Evolutionary conservation across 2,329 filamentous ascomycete species (phyloP), one percentile per base, ranked within the genome.

Genomic region (Hypoxylon sp.): DNA sequence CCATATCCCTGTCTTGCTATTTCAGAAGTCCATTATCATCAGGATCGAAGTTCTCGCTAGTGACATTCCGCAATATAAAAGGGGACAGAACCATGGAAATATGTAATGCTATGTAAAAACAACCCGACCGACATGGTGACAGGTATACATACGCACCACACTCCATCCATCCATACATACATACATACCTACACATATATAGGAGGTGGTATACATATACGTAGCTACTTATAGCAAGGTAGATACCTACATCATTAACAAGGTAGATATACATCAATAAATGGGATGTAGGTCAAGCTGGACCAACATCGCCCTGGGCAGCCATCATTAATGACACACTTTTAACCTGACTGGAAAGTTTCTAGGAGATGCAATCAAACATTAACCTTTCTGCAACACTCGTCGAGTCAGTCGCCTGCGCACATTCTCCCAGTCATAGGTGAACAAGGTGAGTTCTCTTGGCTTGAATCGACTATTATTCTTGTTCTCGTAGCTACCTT

Each of bases 381-480:
- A n/a, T 27, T 26, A 21, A 2, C 9, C 16, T 42, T 44, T n/a
- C 16, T 12, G 23, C 23, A 25, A 34, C 29, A n/a, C 31, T 25
- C n/a, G 23, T 45, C 51, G 51, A 55, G 51, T 55, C 51, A 55
- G 37, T 55, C 27, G 41, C 36, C 32, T 51, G 46, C 40, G 40
- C 46, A 46, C 16, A 19, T 16, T 37, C 34, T 47, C 35, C 27
- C 31, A 43, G n/a, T 44, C 36, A 46, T 23, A 20, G 26, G 25
- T 34, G 36, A 13, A 35, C 35, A n/a, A n/a, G n/a, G 16, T 50
- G 40, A 50, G 25, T 38, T 15, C 17, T 29, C 9, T 9, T n/a
- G n/a, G n/a, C n/a, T n/a, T n/a, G n/a, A n/a, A n/a, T n/a, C n/a
- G n/a, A n/a, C n/a, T n/a, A n/a, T n/a, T n/a, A n/a, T n/a, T n/a